Evolutionary conservation across 257 asterid genomes (phyloP), one percentile per base, ranked within the genome.

Genomic region (Solanum pinnatisectum): DNA sequence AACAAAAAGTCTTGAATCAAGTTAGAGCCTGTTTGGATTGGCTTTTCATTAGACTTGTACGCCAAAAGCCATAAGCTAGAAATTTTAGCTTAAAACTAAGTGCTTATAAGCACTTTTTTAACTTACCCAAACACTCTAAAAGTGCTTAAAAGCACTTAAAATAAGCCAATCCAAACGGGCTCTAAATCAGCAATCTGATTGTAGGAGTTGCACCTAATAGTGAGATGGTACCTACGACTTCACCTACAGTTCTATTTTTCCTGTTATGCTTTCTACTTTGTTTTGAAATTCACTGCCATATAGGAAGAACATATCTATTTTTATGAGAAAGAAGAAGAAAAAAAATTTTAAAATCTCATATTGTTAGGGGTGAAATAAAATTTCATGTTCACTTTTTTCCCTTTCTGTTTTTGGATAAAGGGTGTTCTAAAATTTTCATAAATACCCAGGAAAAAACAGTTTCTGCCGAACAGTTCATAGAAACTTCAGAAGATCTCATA

Each of bases 401-500:
- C 70, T 20, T 18, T 5, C 23, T 15, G 39, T 27, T 82, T 46
- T 82, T 82, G 30, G 86, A 82, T 79, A 49, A 30, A 82, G 63
- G 44, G 67, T 82, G 70, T 30, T 49, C 22, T 46, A 7, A 77
- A n/a, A 7, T 56, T 82, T 30, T 49, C 70, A 82, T 16, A 82
- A 5, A 3, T 82, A 49, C 40, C 40, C 44, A 18, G 70, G 65
- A 33, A 86, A 59, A 73, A 39, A 9, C 76, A 8, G 0, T 33
- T 37, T 46, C 68, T 63, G 33, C 60, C 79, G 3, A 30, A 27
- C 87, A 72, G 90, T 33, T 39, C 65, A 40, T 25, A 72, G 15
- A n/a, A 88, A 35, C 36, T 44, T 49, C 63, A 36, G 27, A 35
- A 30, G 71, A 25, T 59, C 59, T 18, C 30, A 86, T 87, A 95